Percentiles rank a stretch among this genome's conserved stretches.
phyloP scores from a whole-genome alignment of 2,329 filamentous ascomycete genomes.

The Stagonosporopsis vannaccii region DNA sequence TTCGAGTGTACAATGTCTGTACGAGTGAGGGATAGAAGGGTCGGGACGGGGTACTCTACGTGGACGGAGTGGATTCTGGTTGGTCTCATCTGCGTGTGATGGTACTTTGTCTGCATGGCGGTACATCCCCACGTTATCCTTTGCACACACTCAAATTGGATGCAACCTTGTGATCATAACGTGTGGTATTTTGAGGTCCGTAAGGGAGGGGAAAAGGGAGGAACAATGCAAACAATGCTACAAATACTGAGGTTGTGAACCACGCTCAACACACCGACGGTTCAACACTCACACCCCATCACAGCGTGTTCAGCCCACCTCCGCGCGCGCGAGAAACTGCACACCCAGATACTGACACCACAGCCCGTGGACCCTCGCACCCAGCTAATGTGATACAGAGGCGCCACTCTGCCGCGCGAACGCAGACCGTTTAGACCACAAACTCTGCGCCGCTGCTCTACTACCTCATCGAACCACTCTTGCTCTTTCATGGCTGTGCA shows the following conservation, averaged over 20 bases:
- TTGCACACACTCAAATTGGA: neutral
- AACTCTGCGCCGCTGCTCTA: constrained; percentile 1
- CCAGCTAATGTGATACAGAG: constrained; percentile 16
- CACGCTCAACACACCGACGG: neutral
- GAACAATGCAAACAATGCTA: constrained; percentile 8
- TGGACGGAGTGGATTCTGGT: too few relatives aligned
- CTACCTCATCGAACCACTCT: constrained; percentile 5
- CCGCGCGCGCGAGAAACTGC: constrained; percentile 1
- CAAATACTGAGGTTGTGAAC: neutral
- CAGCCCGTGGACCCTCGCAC: constrained; percentile 11
- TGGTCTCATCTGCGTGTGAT: too few relatives aligned
- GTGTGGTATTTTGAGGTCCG: constrained; percentile 1
- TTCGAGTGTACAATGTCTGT: too few relatives aligned
- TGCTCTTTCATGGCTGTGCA: constrained; percentile 4
- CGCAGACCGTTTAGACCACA: constrained; percentile 1
- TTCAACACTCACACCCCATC: neutral
- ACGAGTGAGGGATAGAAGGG: too few relatives aligned
- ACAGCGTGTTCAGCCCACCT: constrained; percentile 4
- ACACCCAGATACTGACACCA: constrained; percentile 15
- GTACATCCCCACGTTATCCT: too few relatives aligned
- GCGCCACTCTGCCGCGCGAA: constrained; percentile 3
- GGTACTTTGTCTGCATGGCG: too few relatives aligned
- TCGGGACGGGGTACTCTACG: too few relatives aligned
- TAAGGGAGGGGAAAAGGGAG: neutral
- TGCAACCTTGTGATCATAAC: neutral